Evolutionary conservation across 306 rosid species (phyloP).

Genomic region (Aeschynomene evenia): DNA sequence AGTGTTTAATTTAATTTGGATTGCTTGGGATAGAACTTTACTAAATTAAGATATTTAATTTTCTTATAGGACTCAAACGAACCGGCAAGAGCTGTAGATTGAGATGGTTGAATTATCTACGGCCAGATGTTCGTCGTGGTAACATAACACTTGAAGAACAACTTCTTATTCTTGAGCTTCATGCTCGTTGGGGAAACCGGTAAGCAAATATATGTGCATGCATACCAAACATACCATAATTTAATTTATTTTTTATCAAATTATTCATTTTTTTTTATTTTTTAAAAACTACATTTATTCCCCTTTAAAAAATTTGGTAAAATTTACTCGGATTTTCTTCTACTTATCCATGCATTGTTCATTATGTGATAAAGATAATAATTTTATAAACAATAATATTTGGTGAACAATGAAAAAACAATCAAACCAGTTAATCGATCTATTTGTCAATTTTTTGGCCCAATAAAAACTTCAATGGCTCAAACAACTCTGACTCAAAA

Average conservation of each 20-base stretch:
- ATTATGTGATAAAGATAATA: no score
- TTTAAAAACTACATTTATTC: background rate
- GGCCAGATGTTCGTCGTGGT: conserved; percentile 95
- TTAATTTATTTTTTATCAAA: background rate
- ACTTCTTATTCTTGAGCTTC: conserved; percentile 92
- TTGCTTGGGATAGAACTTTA: conserved; percentile 47
- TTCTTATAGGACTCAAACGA: conserved; percentile 67
- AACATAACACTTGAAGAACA: conserved; percentile 94
- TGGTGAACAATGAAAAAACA: no score
- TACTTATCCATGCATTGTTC: no score
- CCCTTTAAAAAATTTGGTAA: no score
- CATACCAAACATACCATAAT: background rate
- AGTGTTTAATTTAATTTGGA: no score
- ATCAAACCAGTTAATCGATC: no score
- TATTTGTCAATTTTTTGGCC: no score
- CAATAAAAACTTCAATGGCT: no score
- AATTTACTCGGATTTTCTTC: no score
- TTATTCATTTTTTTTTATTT: no score
- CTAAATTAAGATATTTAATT: conserved; percentile 31
- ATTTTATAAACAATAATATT: no score
- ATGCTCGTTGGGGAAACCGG: conserved; percentile 97
- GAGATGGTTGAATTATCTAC: conserved; percentile 92
- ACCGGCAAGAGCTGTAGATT: conserved; percentile 95
- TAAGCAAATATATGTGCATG: background rate
- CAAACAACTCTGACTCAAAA: no score